Percentiles rank a stretch among this genome's conserved stretches.
Conservation (phyloP, 305 asterid genomes). For the Rubia tinctorum region DNA sequence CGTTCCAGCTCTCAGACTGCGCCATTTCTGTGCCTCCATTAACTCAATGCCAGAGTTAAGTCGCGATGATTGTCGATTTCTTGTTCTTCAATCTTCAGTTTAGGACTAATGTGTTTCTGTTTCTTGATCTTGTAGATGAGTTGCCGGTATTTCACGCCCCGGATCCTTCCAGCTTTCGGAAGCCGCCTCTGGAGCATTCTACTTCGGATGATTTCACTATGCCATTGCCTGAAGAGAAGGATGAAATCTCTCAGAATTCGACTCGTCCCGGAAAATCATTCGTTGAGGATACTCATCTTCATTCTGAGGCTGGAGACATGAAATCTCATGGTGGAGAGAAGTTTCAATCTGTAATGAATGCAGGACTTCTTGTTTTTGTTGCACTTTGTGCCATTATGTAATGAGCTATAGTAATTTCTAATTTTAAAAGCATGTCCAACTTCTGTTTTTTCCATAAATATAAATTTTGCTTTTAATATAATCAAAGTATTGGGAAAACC, state of each 20-base stretch:
- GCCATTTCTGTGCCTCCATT: conserved; percentile 38
- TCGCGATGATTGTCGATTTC: neutral
- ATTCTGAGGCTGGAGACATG: conserved; percentile 18
- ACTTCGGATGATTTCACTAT: conserved; percentile 12
- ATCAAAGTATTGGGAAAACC: too few species aligned
- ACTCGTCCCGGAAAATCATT: neutral
- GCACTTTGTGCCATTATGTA: conserved; percentile 1
- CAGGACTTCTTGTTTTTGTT: conserved; percentile 19
- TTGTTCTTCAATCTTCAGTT: neutral
- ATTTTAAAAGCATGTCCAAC: too few species aligned
- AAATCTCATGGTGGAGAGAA: conserved; percentile 23
- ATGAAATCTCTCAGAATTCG: conserved; percentile 22
- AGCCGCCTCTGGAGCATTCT: conserved; percentile 19
- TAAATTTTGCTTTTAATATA: too few species aligned
- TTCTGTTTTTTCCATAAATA: too few species aligned
- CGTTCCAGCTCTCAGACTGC: conserved; percentile 35
- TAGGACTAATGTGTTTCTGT: neutral
- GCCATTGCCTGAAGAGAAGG: conserved; percentile 30
- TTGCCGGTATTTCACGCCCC: conserved; percentile 1
- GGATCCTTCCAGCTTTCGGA: conserved; percentile 15
- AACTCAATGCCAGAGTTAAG: conserved; percentile 40
- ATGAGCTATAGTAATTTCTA: neutral
- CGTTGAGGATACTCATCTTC: conserved; percentile 12
- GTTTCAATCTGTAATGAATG: neutral
- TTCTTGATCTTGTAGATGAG: conserved; percentile 8